phyloP scores from a whole-genome alignment of 495 filamentous ascomycete species.

The Parmelia sp. region DNA sequence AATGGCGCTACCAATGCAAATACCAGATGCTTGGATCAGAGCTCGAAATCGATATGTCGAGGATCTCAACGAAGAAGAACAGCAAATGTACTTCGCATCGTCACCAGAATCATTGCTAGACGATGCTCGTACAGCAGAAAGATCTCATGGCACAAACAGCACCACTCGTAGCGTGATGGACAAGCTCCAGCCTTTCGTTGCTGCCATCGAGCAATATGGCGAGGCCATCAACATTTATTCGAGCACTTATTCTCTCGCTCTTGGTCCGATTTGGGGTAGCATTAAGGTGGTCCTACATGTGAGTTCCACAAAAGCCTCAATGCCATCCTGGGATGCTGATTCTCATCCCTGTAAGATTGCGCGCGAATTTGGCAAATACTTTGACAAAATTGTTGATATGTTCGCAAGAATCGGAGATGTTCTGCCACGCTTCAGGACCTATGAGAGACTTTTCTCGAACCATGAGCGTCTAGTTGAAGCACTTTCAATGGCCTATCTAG shows the following conservation, averaged over 20 bases:
- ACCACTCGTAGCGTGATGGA: conserved; percentile 24
- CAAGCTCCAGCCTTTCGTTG: conserved; percentile 32
- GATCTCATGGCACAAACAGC: conserved; percentile 26
- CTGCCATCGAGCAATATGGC: conserved; percentile 36
- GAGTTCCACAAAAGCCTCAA: not conserved
- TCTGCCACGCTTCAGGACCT: conserved; percentile 34
- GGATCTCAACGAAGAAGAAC: conserved; percentile 29
- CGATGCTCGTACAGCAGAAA: conserved; percentile 30
- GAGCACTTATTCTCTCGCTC: conserved; percentile 31
- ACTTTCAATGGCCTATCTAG: conserved; percentile 35
- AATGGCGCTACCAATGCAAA: not conserved
- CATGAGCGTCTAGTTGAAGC: conserved; percentile 33
- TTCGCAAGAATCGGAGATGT: conserved; percentile 37
- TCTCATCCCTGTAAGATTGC: conserved; percentile 24
- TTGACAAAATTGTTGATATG: conserved; percentile 35
- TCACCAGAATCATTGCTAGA: conserved; percentile 31
- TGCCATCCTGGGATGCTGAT: not conserved
- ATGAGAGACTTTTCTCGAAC: conserved; percentile 30
- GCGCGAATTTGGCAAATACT: conserved; percentile 33
- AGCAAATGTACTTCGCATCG: conserved; percentile 18
- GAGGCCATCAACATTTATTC: conserved; percentile 35
- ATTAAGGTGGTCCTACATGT: conserved; percentile 37
- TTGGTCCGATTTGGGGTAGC: conserved; percentile 41
- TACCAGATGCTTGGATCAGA: conserved; percentile 26
- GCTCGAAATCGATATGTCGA: conserved; percentile 31